These are phyloP conservation scores for Punica granatum DNA, from an alignment of 345 rosid genomes.

Conservation along the genomic window DNA sequence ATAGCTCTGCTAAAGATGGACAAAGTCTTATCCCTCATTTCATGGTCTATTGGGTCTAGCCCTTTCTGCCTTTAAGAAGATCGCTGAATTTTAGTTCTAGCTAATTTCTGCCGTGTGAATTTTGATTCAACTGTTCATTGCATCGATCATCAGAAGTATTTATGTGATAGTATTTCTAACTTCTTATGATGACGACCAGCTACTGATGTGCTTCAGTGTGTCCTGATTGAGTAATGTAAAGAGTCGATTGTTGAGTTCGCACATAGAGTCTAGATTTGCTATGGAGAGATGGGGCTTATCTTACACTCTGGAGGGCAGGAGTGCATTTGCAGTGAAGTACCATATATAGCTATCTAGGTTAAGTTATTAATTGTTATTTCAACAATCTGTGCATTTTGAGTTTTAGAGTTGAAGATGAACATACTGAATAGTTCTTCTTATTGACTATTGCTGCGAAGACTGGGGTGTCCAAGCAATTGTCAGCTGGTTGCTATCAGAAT, in stretches of 20 bases:
- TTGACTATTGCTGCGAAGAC: slow-evolving; percentile 29
- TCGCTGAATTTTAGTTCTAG: neutral
- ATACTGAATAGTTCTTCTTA: neutral
- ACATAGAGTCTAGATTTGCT: neutral
- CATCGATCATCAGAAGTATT: neutral
- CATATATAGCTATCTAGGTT: neutral
- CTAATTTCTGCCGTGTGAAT: neutral
- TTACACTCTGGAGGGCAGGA: neutral
- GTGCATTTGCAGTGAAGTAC: neutral
- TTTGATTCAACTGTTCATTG: neutral
- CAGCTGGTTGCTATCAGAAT: slow-evolving; percentile 71
- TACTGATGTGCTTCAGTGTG: neutral
- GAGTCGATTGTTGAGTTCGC: neutral
- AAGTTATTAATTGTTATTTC: neutral
- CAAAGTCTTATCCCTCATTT: neutral
- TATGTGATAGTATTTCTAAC: neutral
- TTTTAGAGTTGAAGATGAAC: neutral
- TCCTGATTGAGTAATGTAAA: neutral
- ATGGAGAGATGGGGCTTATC: neutral
- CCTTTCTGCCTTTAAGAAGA: neutral
- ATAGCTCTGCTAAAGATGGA: neutral
- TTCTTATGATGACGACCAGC: neutral
- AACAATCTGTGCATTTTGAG: neutral
- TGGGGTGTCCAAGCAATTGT: slow-evolving; percentile 93
- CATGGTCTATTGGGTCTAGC: neutral